Conservation (phyloP, 148 eudicot genomes). For the Cornus controversa region DNA sequence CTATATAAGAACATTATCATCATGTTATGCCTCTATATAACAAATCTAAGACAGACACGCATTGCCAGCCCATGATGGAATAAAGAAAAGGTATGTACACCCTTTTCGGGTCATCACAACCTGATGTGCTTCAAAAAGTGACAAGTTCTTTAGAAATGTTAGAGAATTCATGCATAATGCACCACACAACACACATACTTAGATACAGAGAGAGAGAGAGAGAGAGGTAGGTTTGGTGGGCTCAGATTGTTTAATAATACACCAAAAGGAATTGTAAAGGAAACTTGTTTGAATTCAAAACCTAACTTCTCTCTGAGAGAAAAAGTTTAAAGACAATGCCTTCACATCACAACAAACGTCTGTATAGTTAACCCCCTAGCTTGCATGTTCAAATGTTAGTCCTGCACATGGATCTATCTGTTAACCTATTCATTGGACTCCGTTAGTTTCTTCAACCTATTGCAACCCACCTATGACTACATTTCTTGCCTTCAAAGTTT, state of each 20-base stretch:
- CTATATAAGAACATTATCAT: background rate
- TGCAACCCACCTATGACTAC: background rate
- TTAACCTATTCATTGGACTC: too few species aligned
- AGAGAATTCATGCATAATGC: background rate
- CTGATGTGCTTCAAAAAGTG: background rate
- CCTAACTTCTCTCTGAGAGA: background rate
- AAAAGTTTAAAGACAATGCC: background rate
- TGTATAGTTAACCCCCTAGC: too few species aligned
- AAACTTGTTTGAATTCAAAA: background rate
- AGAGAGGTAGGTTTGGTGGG: too few species aligned
- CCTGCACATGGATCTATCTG: too few species aligned
- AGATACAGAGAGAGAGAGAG: too few species aligned
- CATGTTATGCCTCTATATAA: background rate
- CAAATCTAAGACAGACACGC: constrained; percentile 6
- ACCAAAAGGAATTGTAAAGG: background rate
- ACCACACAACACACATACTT: background rate
- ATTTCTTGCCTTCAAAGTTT: constrained; percentile 1
- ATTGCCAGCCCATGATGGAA: constrained; percentile 3
- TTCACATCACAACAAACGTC: background rate
- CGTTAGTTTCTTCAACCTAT: too few species aligned
- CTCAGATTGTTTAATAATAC: too few species aligned
- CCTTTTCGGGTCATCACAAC: constrained; percentile 8
- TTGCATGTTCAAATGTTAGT: too few species aligned
- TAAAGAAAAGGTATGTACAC: background rate
- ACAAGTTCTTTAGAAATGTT: background rate